Evolutionary conservation across 2,329 filamentous ascomycete species (phyloP), one percentile per base, ranked within the genome.

Genomic region (Alternaria brassicicola): DNA sequence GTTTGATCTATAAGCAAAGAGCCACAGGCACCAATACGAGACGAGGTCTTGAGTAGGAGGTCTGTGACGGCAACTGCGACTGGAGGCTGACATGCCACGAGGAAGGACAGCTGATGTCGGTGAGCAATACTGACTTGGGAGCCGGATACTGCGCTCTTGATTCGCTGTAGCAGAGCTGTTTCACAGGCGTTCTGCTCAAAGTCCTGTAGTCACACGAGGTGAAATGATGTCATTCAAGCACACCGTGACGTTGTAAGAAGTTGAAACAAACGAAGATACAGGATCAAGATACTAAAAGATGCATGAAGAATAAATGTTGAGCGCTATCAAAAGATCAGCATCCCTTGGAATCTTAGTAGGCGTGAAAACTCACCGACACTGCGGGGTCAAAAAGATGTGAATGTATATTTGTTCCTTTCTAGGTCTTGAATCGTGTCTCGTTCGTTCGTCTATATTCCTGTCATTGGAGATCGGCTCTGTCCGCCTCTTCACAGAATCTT

Each of bases 401-500:
- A 35, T 8, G 43, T 28, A 30, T 47, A 35, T 47, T 19, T 47
- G 35, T 47, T 35, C 13, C 15, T 47, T 15, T 28, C 43, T 47
- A 47, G 6, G 5, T 17, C 13, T 3, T 35, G 4, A 5, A 12
- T 21, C 15, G 7, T 50, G 31, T 47, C 30, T 42, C 25, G 28
- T 49, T 1, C 4, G 2, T 19, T 21, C 7, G 23, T 28, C 8
- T 21, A 8, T 2, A 13, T 30, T 5, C 19, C 10, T 8, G 1
- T 19, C 17, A 7, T 15, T 19, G 5, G 10, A 12, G 1, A 25
- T 7, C 17, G 8, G 25, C 42, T 25, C 15, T 17, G n/a, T 41
- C 12, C 15, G 3, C 1, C 23, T 13, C 3, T 15, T 38, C 54
- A 62, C 36, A 55, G 49, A 35, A 65, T 53, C 26, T 53, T 64